Percentiles rank a stretch among this genome's conserved stretches.
Conservation (phyloP, 306 rosid genomes). For the Lathyrus aphaca region DNA sequence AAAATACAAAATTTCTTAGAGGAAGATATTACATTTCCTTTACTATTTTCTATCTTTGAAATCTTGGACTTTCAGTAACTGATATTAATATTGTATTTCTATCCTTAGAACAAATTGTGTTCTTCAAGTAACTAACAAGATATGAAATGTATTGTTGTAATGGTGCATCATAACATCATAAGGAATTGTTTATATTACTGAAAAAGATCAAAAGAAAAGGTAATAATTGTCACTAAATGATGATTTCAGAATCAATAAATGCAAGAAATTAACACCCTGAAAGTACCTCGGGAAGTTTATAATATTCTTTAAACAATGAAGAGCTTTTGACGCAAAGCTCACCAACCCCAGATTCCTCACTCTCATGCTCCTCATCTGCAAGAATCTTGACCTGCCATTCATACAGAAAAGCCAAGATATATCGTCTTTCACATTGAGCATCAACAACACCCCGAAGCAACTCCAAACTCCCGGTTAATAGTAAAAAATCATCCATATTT, state of each 20-base stretch:
- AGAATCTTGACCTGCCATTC: constrained; percentile 67
- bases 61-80: too few relatives aligned
- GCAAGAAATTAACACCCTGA: constrained; percentile 32
- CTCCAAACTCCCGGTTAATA: background rate
- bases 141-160: background rate
- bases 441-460: constrained; percentile 1
- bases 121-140: constrained; percentile 28
- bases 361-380: constrained; percentile 52
- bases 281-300: constrained; percentile 88
- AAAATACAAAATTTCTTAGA: constrained; percentile 26
- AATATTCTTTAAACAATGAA: constrained; percentile 80
- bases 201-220: constrained; percentile 25
- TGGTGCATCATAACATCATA: constrained; percentile 15
- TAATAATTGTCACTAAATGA: background rate
- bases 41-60: background rate
- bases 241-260: constrained; percentile 27
- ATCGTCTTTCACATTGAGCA: constrained; percentile 23
- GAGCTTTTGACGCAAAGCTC: constrained; percentile 86
- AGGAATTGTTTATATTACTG: background rate
- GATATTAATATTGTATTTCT: background rate
- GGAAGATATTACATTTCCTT: constrained; percentile 1
- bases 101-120: constrained; percentile 3
- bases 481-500: constrained; percentile 21
- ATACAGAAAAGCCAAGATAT: constrained; percentile 30
- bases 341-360: constrained; percentile 48